Percentiles rank a stretch among this genome's conserved stretches.
These are phyloP conservation scores for Plantago major DNA, from an alignment of 257 asterid species.

Conservation along the genomic window DNA sequence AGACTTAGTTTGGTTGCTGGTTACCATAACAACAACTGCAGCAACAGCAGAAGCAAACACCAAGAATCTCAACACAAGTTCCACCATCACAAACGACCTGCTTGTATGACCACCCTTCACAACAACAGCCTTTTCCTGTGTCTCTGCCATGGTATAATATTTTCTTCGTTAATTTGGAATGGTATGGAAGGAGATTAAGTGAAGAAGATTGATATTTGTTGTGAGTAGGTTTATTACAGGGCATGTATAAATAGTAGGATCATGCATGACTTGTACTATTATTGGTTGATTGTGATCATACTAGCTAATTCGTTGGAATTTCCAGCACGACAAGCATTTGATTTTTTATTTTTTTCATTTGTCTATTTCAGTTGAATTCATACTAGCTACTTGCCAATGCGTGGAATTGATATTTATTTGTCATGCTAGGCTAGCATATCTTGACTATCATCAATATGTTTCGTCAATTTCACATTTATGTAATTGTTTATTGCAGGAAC, in stretches of 20 bases:
- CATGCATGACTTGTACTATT: too few relatives aligned
- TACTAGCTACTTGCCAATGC: too few relatives aligned
- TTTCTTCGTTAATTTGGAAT: too few relatives aligned
- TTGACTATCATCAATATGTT: not conserved
- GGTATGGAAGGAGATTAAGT: too few relatives aligned
- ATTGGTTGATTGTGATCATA: not conserved
- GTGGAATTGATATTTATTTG: too few relatives aligned
- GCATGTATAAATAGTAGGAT: constrained; percentile 6
- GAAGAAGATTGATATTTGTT: too few relatives aligned
- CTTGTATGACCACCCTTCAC: not conserved
- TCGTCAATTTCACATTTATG: not conserved
- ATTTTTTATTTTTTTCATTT: not conserved
- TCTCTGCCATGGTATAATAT: not conserved
- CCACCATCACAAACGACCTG: constrained; percentile 27
- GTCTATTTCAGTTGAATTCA: too few relatives aligned
- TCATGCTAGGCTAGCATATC: too few relatives aligned
- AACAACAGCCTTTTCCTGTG: constrained; percentile 23
- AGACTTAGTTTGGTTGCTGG: constrained; percentile 45
- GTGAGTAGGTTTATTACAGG: constrained; percentile 6
- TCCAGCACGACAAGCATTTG: constrained; percentile 24
- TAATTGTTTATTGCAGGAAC: too few relatives aligned
- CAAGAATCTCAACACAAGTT: constrained; percentile 56
- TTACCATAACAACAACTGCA: constrained; percentile 58
- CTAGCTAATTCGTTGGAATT: constrained; percentile 10
- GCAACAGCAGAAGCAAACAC: constrained; percentile 50